These are phyloP conservation scores for Collybia sp. DNA, from an alignment of 768 basidiomycete genomes.

Conservation along the genomic window DNA sequence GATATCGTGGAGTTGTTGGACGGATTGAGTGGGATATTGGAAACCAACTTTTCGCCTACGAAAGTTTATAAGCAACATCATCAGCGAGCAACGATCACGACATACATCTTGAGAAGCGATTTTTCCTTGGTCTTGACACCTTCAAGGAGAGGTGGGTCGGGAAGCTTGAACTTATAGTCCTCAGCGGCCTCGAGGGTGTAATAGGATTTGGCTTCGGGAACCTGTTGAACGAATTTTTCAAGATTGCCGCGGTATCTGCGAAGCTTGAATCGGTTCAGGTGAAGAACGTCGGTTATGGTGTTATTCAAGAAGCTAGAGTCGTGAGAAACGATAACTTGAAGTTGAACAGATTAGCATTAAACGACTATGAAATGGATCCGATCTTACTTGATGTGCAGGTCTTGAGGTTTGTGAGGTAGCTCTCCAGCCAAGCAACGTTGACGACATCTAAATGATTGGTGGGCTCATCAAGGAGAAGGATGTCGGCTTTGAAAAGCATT, in stretches of 20 bases:
- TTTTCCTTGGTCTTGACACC: conserved; percentile 99
- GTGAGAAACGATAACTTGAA: conserved; percentile 91
- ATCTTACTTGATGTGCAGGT: conserved; percentile 86
- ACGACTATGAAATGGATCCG: conserved; percentile 1
- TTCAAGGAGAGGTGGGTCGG: conserved; percentile 93
- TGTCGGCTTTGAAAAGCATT: conserved; percentile 98
- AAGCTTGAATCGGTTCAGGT: conserved; percentile 98
- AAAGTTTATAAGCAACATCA: neutral
- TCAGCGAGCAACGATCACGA: neutral
- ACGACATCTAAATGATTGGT: conserved; percentile 97
- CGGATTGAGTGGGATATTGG: conserved; percentile 85
- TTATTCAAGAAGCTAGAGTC: conserved; percentile 98
- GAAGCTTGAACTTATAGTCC: conserved; percentile 98
- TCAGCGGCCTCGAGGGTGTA: conserved; percentile 93
- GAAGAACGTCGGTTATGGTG: conserved; percentile 96
- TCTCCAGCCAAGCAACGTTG: conserved; percentile 97
- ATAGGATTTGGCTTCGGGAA: conserved; percentile 97
- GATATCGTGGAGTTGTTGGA: conserved; percentile 93
- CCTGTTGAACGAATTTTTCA: conserved; percentile 88
- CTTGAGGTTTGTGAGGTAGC: conserved; percentile 82
- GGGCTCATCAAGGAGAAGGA: conserved; percentile 93
- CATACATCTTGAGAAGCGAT: conserved; percentile 86
- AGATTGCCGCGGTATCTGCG: conserved; percentile 94
- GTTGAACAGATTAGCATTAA: conserved; percentile 6
- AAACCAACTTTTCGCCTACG: conserved; percentile 82